Evolutionary conservation across 768 basidiomycete genomes (phyloP).

Genomic region (Tylopilus felleus): DNA sequence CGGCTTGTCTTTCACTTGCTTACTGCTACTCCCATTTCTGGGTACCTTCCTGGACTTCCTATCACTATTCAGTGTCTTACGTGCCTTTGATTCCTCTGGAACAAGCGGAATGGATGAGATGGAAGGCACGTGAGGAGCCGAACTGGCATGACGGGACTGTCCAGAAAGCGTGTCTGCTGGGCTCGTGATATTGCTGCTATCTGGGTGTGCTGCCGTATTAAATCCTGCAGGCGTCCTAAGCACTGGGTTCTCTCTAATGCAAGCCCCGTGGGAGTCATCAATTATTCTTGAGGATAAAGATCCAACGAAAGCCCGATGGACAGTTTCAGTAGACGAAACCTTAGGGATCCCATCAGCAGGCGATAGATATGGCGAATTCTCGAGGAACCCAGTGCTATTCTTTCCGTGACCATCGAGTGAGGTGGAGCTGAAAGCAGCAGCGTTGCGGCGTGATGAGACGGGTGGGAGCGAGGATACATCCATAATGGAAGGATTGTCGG

Average conservation of each 20-base stretch:
- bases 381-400: background rate
- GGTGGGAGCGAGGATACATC: background rate
- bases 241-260: background rate
- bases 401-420: slow-evolving; percentile 8
- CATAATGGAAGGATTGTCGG: background rate
- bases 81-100: slow-evolving; percentile 7
- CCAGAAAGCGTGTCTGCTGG: slow-evolving; percentile 7
- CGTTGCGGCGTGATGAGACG: background rate
- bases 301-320: background rate
- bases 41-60: slow-evolving; percentile 7
- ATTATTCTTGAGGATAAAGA: background rate
- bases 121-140: background rate
- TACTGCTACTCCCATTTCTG: slow-evolving; percentile 7
- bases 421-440: slow-evolving; percentile 5
- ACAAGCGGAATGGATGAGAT: background rate
- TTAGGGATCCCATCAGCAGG: background rate
- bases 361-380: background rate
- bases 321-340: background rate
- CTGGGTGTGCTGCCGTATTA: background rate
- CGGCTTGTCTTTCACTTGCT: slow-evolving; percentile 41
- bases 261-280: slow-evolving; percentile 1
- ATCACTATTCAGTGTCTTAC: slow-evolving; percentile 23
- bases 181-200: slow-evolving; percentile 22
- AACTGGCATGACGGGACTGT: background rate
- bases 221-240: slow-evolving; percentile 8